Conservation (phyloP, 2,329 filamentous ascomycete species). For the Leptographium radiaticola region DNA sequence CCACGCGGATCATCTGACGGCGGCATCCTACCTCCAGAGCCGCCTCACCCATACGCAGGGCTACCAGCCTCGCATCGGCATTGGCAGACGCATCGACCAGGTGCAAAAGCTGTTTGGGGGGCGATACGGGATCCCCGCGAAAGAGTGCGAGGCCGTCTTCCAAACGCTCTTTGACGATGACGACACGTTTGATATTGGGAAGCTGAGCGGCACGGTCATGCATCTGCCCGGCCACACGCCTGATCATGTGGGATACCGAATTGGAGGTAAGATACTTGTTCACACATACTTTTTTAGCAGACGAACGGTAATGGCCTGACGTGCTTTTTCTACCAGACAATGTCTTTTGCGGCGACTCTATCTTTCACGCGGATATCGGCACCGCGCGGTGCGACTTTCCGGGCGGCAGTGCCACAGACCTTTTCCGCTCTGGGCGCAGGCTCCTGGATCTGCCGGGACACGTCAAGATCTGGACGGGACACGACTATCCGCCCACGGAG, state of each 20-base stretch:
- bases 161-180: slow-evolving; percentile 40
- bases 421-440: slow-evolving; percentile 29
- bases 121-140: slow-evolving; percentile 29
- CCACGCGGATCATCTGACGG: slow-evolving; percentile 48
- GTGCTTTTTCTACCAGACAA: slow-evolving; percentile 13
- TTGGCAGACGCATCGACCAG: slow-evolving; percentile 37
- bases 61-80: slow-evolving; percentile 30
- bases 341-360: slow-evolving; percentile 39
- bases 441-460: slow-evolving; percentile 29
- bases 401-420: slow-evolving; percentile 28
- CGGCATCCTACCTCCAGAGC: slow-evolving; percentile 42
- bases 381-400: slow-evolving; percentile 42
- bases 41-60: slow-evolving; percentile 23
- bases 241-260: slow-evolving; percentile 45
- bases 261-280: slow-evolving; percentile 25
- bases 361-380: slow-evolving; percentile 39
- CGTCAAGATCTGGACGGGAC: slow-evolving; percentile 38
- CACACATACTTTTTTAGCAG: background rate
- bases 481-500: slow-evolving; percentile 35
- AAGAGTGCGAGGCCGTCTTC: slow-evolving; percentile 34
- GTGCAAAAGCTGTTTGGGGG: slow-evolving; percentile 37
- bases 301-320: background rate
- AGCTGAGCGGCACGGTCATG: slow-evolving; percentile 29
- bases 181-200: slow-evolving; percentile 37
- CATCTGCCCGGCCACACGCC: slow-evolving; percentile 49